Evolutionary conservation across 2,329 filamentous ascomycete species (phyloP), one percentile per base, ranked within the genome.

Genomic region (Drechslerella coelobrocha): DNA sequence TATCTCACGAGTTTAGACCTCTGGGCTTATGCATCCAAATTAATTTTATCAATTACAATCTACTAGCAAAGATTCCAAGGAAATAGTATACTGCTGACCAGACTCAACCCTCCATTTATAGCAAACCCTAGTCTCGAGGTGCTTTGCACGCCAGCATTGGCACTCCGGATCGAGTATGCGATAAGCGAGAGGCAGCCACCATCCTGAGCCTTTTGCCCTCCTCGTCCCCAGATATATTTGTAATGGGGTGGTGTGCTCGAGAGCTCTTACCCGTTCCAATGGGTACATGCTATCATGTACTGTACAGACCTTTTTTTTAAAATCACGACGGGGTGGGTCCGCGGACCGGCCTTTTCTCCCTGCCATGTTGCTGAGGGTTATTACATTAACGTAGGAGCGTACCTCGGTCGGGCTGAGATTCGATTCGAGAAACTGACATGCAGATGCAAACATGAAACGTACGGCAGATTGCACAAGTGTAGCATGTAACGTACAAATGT

Each of bases 101-200:
- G 29, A 14, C 34, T 10, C 34, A 5, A 14, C 34, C 7, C 29
- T 39, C 34, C 34, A n/a, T 14, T 14, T 6, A 5, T 10, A 39
- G 34, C 4, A 39, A 39, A 3, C 12, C 3, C 34, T 39, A 39
- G 34, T 14, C 4, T 4, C 17, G 34, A 14, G 17, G 34, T 3
- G 17, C 17, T 39, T n/a, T 39, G 34, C 34, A 39, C 5, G 17
- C 12, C 5, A 6, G 34, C 34, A 39, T 39, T 39, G 34, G 34
- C 34, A 14, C 5, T 39, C 34, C 34, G 34, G 34, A 39, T 39
- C 34, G 34, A 39, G 34, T 39, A 39, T 39, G 34, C 12, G 34
- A 39, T 39, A 39, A 39, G 34, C 34, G 34, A 39, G 34, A 39
- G 17, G 17, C 34, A 39, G 34, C 34, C 34, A 39, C 34, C 34